phyloP scores from a whole-genome alignment of 768 basidiomycete genomes.

The Phlebiopsis flavidoalba region DNA sequence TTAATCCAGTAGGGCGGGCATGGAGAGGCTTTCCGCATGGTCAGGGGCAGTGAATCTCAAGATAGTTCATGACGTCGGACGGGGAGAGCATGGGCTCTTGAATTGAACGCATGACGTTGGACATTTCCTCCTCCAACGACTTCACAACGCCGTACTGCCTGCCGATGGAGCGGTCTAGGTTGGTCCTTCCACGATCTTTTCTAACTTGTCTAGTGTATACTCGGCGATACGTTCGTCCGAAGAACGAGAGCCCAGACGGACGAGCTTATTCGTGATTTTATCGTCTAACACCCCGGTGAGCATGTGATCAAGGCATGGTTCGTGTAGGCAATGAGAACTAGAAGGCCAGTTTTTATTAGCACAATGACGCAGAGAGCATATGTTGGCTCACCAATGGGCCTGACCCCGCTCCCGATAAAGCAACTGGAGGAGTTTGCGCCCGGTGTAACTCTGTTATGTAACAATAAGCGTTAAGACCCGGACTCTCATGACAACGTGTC shows the following conservation, averaged over 20 bases:
- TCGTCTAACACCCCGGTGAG: conserved; percentile 60
- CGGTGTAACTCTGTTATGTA: conserved; percentile 54
- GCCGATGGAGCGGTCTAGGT: conserved; percentile 31
- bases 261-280: conserved; percentile 54
- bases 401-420: conserved; percentile 47
- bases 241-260: conserved; percentile 66
- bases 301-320: conserved; percentile 81
- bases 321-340: conserved; percentile 57
- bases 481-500: not conserved
- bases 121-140: conserved; percentile 33
- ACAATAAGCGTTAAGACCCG: not conserved
- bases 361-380: not conserved
- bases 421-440: conserved; percentile 63
- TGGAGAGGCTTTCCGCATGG: conserved; percentile 35
- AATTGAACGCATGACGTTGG: conserved; percentile 25
- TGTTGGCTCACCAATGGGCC: conserved; percentile 38
- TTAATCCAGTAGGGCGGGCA: conserved; percentile 48
- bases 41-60: conserved; percentile 44
- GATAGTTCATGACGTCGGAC: conserved; percentile 34
- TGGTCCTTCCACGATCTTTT: conserved; percentile 38
- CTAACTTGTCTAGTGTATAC: conserved; percentile 57
- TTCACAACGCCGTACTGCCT: conserved; percentile 37
- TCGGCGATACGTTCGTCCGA: conserved; percentile 54
- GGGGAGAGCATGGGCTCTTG: conserved; percentile 25
- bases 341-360: not conserved